Evolutionary conservation across 345 rosid genomes (phyloP), one percentile per base, ranked within the genome.

Genomic region (Barbarea vulgaris): DNA sequence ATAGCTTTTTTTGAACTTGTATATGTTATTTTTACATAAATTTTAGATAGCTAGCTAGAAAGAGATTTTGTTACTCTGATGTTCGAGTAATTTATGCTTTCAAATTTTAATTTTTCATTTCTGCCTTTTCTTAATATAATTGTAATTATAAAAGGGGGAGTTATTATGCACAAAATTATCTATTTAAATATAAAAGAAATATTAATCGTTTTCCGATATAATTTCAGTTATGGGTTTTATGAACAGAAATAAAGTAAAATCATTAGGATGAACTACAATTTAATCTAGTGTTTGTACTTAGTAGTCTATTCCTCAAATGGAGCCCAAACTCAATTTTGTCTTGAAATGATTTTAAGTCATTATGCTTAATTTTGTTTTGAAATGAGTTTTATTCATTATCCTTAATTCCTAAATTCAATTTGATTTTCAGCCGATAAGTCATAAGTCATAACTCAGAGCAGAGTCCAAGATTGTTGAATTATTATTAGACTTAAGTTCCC

Each of bases 241-340:
- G n/a, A 58, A 34, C 13, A 27, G 10, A 53, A 28, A 14, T 33
- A 33, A 1, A 64, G 14, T n/a, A 28, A 48, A 28, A 18, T 18
- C 21, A 61, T 27, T 27, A 15, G 50, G 41, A 6, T 24, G n/a
- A 47, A 70, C 36, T 15, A 50, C 7, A 60, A 22, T 50, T 48
- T 62, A 56, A 30, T 46, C 21, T 7, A 46, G 18, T n/a, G 9
- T 56, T 9, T 56, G 55, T 8, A 24, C 53, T 56, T 41, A 27
- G 64, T 44, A 10, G 25, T 27, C 69, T n/a, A 64, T 17, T 64
- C 69, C 39, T 64, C 12, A 64, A 44, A 17, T 44, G 24, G 41
- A 31, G 21, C 6, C 46, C 22, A 5, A 25, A 15, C 15, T 22
- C 7, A 67, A 8, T 2, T 9, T 66, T 22, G 3, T 18, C 10